Conservation (phyloP, 176 grass and related monocot genomes). For the Bromus sterilis region DNA sequence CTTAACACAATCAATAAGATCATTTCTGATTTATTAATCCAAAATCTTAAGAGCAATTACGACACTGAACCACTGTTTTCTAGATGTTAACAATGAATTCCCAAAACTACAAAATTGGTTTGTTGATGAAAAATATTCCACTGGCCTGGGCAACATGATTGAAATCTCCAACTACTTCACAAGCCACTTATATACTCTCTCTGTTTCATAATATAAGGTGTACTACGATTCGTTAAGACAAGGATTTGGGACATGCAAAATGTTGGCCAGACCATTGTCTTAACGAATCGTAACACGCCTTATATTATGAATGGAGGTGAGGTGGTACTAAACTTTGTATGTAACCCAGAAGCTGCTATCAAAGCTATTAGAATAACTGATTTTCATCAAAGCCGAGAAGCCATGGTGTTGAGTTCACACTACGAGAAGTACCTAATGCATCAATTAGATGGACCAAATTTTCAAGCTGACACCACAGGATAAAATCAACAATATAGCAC, state of each 20-base stretch:
- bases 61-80: not conserved
- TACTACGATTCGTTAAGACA: not conserved
- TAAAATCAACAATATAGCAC: not conserved
- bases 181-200: not conserved
- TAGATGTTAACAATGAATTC: not conserved
- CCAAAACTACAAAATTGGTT: constrained; percentile 3
- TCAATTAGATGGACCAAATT: not conserved
- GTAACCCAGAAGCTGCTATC: not conserved
- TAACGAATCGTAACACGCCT: not conserved
- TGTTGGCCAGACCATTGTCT: not conserved
- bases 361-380: not conserved
- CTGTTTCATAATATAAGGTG: not conserved
- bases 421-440: not conserved
- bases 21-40: not conserved
- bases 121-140: not conserved
- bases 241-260: not conserved
- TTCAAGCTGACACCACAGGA: constrained; percentile 15
- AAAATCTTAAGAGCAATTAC: not conserved
- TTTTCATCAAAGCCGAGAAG: not conserved
- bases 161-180: not conserved
- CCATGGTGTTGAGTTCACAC: not conserved
- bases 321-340: not conserved
- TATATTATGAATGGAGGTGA: not conserved
- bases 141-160: not conserved
- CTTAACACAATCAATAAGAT: not conserved